Evolutionary conservation across 176 grass and related monocot genomes (phyloP).

Genomic region (Zoysia japonica): DNA sequence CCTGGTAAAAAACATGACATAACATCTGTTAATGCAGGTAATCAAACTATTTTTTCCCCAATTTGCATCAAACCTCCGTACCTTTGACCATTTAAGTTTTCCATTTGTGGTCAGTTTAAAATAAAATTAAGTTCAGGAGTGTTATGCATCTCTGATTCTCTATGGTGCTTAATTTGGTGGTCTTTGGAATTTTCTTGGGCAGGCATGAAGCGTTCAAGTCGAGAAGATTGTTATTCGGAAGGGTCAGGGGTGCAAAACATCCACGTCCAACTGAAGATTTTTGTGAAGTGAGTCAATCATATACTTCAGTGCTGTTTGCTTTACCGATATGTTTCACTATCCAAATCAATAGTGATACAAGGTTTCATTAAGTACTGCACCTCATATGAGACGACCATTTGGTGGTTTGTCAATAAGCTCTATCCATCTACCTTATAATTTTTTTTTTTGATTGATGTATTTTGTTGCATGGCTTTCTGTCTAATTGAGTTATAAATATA

Average conservation of each 20-base stretch:
- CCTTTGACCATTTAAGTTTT: background rate
- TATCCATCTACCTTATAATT: background rate
- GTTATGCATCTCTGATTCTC: background rate
- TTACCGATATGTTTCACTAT: conserved; percentile 5
- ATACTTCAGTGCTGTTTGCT: conserved; percentile 2
- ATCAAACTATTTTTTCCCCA: background rate
- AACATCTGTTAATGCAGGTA: conserved; percentile 1
- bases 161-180: background rate
- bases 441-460: background rate
- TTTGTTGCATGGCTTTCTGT: background rate
- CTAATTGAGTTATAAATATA: background rate
- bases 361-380: background rate
- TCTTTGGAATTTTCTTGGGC: background rate
- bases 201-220: background rate
- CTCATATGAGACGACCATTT: background rate
- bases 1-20: background rate
- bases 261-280: background rate
- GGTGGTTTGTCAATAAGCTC: background rate
- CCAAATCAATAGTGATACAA: background rate
- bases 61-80: background rate
- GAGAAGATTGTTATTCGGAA: conserved; percentile 3
- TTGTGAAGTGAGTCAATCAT: conserved; percentile 10
- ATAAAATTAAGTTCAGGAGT: background rate
- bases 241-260: background rate
- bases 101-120: background rate